These are phyloP conservation scores for Microbotryomycetes sp. DNA, from an alignment of 1,284 basidiomycete species.

Conservation along the genomic window DNA sequence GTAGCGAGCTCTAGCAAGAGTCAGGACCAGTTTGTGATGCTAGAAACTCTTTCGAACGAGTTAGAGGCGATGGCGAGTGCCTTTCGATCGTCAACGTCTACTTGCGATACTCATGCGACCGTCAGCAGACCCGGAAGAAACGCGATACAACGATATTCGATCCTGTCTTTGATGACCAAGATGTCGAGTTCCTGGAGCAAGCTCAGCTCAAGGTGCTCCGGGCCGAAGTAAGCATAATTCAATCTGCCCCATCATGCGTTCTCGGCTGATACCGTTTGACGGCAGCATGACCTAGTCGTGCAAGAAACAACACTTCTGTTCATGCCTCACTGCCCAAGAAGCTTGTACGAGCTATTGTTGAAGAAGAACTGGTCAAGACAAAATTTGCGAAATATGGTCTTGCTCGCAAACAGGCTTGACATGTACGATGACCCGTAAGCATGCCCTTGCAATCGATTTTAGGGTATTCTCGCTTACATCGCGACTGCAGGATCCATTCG, in stretches of 20 bases:
- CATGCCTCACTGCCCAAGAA: constrained; percentile 35
- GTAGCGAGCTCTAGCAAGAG: constrained; percentile 23
- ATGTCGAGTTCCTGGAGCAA: constrained; percentile 3
- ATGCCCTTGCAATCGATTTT: not conserved
- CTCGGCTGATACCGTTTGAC: no score
- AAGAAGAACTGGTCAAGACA: constrained; percentile 17
- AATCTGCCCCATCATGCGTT: constrained; percentile 3
- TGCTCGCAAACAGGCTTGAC: constrained; percentile 32
- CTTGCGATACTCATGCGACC: no score
- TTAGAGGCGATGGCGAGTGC: constrained; percentile 3
- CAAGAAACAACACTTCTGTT: constrained; percentile 27
- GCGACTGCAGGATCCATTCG: constrained; percentile 3
- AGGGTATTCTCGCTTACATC: not conserved
- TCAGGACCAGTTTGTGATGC: constrained; percentile 28
- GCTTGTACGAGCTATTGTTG: constrained; percentile 30
- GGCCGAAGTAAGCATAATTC: constrained; percentile 5
- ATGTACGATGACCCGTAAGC: constrained; percentile 32
- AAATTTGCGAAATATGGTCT: constrained; percentile 8
- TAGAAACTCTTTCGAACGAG: constrained; percentile 15
- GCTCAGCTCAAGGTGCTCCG: not conserved
- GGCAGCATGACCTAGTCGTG: constrained; percentile 19
- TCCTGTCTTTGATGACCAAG: constrained; percentile 21
- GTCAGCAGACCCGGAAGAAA: no score
- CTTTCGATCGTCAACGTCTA: no score
- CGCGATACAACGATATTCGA: constrained; percentile 25